Base-by-base conservation (phyloP, 2,329 filamentous ascomycete genomes). In the Aspergillus pseudotamarii region DNA sequence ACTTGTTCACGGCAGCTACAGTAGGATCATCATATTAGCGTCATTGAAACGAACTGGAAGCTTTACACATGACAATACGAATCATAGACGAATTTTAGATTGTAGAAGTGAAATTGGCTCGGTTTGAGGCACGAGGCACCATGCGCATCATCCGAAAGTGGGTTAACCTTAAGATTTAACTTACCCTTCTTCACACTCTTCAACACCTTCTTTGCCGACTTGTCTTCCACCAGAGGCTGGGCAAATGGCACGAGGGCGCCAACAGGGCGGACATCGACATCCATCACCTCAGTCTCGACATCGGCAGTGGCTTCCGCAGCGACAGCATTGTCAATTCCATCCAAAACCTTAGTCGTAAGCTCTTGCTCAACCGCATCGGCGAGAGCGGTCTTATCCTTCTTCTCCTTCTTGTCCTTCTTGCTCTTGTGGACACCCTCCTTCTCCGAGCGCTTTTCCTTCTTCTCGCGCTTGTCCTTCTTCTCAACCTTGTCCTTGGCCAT, bases 1-100 rank as follows among this genome's bases (percentile, higher is more conserved):
- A 91, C 83, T 96, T 96, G 82, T 93, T 89, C 83, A 96, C 97
- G 73, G 95, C 94, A 71, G 94, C 95, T 98, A 80, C 57, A 63
- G 26, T 32, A 26, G 43, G 41, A 36, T 26, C 1, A 62, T 36
- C n/a, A 28, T n/a, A 59, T 73, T 64, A 77, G 72, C 57, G n/a
- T 38, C 32, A 26, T 55, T 38, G 32, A 38, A 55, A 26, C 21
- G n/a, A 55, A 14, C 11, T 26, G 30, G 21, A 65, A 54, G 48
- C 48, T 51, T 51, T 32, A 32, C 48, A 32, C n/a, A 14, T 12
- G n/a, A 45, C 55, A 57, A 30, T 14, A 57, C 55, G 16, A 45
- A 45, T 23, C 21, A 30, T 43, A 28, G 12, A 30, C 10, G 4
- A 4, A 6, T 41, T 30, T 23, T 6, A 43, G 14, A n/a, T 11